Evolutionary conservation across 2,329 filamentous ascomycete genomes (phyloP).

Genomic region (Colletotrichum echinochloae): DNA sequence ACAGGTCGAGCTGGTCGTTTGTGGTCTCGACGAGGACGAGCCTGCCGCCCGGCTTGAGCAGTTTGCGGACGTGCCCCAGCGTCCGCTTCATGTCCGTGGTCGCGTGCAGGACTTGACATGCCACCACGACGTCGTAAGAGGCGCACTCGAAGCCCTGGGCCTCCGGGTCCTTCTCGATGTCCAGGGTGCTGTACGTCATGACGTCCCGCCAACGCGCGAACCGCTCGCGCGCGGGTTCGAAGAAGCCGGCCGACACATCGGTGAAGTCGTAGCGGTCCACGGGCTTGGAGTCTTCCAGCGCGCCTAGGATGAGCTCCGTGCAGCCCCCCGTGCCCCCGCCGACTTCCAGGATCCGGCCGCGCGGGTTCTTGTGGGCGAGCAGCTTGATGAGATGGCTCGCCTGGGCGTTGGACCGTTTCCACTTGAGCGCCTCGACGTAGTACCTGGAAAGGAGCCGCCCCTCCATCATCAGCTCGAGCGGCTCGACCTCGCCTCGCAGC

Average conservation of each 20-base stretch:
- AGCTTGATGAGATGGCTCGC: conserved; percentile 16
- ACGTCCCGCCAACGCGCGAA: conserved; percentile 41
- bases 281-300: conserved; percentile 15
- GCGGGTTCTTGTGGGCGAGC: conserved; percentile 47
- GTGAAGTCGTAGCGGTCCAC: conserved; percentile 48
- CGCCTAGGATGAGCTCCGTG: conserved; percentile 44
- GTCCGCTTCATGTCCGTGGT: conserved; percentile 44
- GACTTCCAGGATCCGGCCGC: conserved; percentile 51
- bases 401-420: conserved; percentile 6
- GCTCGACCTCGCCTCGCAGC: conserved; percentile 5
- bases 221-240: conserved; percentile 46
- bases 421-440: conserved; percentile 28
- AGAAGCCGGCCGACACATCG: conserved; percentile 53
- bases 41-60: conserved; percentile 48
- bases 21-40: conserved; percentile 47
- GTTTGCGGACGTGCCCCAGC: conserved; percentile 42
- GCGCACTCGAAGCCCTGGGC: conserved; percentile 44
- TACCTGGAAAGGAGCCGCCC: conserved; percentile 21
- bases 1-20: conserved; percentile 21
- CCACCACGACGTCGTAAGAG: conserved; percentile 46
- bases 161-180: conserved; percentile 48
- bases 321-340: conserved; percentile 50
- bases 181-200: conserved; percentile 50
- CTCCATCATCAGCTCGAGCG: conserved; percentile 29
- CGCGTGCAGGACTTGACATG: conserved; percentile 48